Evolutionary conservation across 331 rosid species (phyloP).

Genomic region (Malus hybrid): DNA sequence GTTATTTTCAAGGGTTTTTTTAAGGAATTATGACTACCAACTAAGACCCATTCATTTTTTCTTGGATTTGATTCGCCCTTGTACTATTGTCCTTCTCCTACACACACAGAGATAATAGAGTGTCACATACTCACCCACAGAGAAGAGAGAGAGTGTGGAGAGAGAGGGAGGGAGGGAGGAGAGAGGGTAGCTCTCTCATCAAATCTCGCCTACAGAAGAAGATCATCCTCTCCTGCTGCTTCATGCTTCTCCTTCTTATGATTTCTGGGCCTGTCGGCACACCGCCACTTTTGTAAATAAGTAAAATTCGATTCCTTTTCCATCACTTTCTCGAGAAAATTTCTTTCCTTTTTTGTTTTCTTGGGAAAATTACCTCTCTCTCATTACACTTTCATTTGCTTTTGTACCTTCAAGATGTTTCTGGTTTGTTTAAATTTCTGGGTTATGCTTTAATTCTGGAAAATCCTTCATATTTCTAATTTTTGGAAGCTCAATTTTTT

Average conservation of each 20-base stretch:
- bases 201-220: conserved; percentile 22
- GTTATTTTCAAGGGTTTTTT: not conserved
- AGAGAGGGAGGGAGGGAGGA: not conserved
- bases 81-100: not conserved
- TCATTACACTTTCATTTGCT: conserved; percentile 1
- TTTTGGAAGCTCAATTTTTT: not conserved
- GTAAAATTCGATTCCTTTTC: conserved; percentile 15
- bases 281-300: conserved; percentile 2
- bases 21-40: not conserved
- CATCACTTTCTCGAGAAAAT: conserved; percentile 6
- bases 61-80: not conserved
- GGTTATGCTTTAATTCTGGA: not conserved
- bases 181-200: not conserved
- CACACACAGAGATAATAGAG: not conserved
- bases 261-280: conserved; percentile 37
- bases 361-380: conserved; percentile 6
- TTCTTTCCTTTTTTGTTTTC: not conserved
- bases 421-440: conserved; percentile 1
- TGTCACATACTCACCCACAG: not conserved
- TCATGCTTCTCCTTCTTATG: conserved; percentile 23
- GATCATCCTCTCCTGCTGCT: conserved; percentile 4
- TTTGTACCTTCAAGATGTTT: not conserved
- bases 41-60: not conserved
- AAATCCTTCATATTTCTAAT: not conserved
- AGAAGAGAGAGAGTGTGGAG: not conserved